Evolutionary conservation across 768 basidiomycete species (phyloP), one percentile per base, ranked within the genome.

Genomic region (Suillus spraguei): DNA sequence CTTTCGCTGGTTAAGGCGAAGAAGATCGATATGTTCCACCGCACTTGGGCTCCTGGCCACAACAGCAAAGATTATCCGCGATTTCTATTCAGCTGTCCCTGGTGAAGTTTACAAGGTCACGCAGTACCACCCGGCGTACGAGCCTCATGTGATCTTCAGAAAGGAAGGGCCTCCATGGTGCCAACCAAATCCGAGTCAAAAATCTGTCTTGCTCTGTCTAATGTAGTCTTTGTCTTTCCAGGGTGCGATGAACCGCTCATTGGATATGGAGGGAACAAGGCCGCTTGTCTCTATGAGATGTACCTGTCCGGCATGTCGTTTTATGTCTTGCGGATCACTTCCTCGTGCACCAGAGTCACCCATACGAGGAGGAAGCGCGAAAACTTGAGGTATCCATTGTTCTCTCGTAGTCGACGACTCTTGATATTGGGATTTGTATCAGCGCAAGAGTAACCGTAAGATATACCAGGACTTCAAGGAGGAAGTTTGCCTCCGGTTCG

Each of bases 251-350:
- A 95, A 72, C 85, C 13, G 38, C 96, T 96, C 70, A 83, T 94
- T 53, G 94, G 94, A 2, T 95, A 95, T 72, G 94, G 94, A 5
- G 92, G 88, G 2, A 96, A 96, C 80, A 96, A 96, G 74, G 94
- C 94, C 2, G 94, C 95, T 11, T 95, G 94, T 71, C 81, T 95
- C 42, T 95, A 90, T 71, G 94, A 94, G 73, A 92, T 96, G 86
- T 94, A 93, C 76, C 79, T 96, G 8, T 88, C 92, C 14, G 94
- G 94, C 3, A 84, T 94, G 44, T 87, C 87, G 28, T 95, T 87
- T 39, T 92, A 89, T 71, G 91, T 96, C 33, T 95, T 14, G 80
- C 89, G 13, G 92, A 95, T 73, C 92, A 96, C 74, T 96, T 95
- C 70, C 80, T 96, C 64, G 86, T 95, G 56, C 94, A 95, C 73